Evolutionary conservation across 352 stramenopile species (phyloP).

Genomic region (Globisporangium middletonii): DNA sequence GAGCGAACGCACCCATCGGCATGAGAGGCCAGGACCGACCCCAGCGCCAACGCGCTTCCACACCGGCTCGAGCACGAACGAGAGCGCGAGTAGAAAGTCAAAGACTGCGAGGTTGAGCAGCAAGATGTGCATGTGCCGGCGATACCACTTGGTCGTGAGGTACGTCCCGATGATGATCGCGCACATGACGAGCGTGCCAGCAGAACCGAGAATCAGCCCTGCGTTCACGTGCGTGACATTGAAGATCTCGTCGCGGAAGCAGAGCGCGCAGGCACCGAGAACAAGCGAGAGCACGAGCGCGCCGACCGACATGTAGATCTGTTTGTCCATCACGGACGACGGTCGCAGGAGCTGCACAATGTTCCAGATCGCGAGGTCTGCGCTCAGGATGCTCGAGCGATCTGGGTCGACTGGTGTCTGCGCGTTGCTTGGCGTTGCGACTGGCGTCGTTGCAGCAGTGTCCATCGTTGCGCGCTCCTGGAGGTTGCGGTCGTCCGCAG

Average conservation of each 20-base stretch:
- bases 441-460: too few species aligned
- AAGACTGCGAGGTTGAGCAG: constrained; percentile 57
- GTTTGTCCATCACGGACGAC: constrained; percentile 20
- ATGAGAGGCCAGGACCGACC: constrained; percentile 28
- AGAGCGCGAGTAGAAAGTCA: constrained; percentile 58
- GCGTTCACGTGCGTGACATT: constrained; percentile 47
- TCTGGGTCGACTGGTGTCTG: background rate
- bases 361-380: constrained; percentile 19
- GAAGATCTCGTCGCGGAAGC: constrained; percentile 37
- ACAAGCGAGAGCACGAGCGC: constrained; percentile 37
- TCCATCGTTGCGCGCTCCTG: too few species aligned
- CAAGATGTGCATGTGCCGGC: constrained; percentile 65
- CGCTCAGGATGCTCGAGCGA: constrained; percentile 9
- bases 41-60: constrained; percentile 40
- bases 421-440: background rate
- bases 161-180: constrained; percentile 42
- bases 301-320: constrained; percentile 34
- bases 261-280: constrained; percentile 34
- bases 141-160: constrained; percentile 47
- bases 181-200: constrained; percentile 56
- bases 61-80: constrained; percentile 60
- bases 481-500: too few species aligned
- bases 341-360: constrained; percentile 21
- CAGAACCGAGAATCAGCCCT: constrained; percentile 53
- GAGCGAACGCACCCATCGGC: constrained; percentile 47